Evolutionary conservation across 192 early-diverging fungal species (phyloP), one percentile per base, ranked within the genome.

Genomic region (Gonapodya sp.): DNA sequence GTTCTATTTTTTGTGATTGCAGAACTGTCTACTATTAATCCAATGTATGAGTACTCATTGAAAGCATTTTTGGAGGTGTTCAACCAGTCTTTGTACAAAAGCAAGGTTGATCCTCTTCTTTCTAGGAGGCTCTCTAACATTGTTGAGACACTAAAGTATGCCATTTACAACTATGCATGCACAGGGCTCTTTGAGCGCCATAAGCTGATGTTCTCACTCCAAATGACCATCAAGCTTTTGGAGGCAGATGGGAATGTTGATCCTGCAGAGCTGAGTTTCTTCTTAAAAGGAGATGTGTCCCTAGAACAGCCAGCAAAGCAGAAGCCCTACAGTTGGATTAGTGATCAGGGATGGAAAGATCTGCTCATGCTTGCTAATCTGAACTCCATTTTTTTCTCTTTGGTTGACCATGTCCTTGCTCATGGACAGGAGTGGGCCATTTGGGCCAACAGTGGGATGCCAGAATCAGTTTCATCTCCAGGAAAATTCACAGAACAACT

Each of bases 1-100:
- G 91, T 92, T 83, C 87, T 92, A 34, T 92, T 91, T 79, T 92
- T 91, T 83, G 82, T 92, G 83, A 91, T 92, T 86, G 89, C 91
- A 8, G 91, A 92, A 73, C 89, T 92, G 89, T 84, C 82, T 79
- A 91, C 89, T 88, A 89, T 92, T 35, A 91, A 91, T 64, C 85
- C 86, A 37, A 92, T 92, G 91, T 92, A 92, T 82, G 89, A 92
- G 79, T 89, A 88, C 30, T 89, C 90, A 1, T 84, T 92, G 18
- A 88, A 89, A 82, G 89, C 91, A 80, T 92, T 92, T 84, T 81
- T 92, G 80, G 89, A 91, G 34, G 86, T 92, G 34, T 92, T 92
- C 80, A 89, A 92, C 81, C 89, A 91, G 78, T 87, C 85, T 82
- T 91, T 92, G 91, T 88, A 92, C 80, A 87, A 89, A 37, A 81